These are phyloP conservation scores for Spergularia bocconei DNA, from an alignment of 148 eudicot species.

Conservation along the genomic window DNA sequence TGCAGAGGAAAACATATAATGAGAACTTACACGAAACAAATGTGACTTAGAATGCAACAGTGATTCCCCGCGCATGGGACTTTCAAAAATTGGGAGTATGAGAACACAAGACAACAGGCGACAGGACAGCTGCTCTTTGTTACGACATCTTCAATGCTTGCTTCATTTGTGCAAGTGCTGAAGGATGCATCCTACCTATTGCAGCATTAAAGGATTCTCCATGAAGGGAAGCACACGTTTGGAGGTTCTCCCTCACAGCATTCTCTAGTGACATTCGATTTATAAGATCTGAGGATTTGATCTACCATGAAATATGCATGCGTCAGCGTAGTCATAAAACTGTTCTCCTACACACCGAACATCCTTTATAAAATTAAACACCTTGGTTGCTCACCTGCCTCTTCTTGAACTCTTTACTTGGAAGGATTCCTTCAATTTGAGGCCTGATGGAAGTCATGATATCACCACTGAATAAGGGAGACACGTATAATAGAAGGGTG, in stretches of 20 bases:
- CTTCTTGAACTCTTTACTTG: conserved; percentile 83
- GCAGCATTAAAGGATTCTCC: conserved; percentile 86
- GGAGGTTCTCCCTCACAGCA: conserved; percentile 85
- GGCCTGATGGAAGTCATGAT: conserved; percentile 60
- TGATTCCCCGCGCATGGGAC: conserved; percentile 8
- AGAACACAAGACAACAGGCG: conserved; percentile 4
- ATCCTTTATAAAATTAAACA: background rate
- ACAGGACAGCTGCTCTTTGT: conserved; percentile 4
- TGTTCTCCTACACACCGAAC: background rate
- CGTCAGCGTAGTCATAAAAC: background rate
- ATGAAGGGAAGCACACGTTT: conserved; percentile 87
- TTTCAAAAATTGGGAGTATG: conserved; percentile 28
- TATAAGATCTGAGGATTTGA: conserved; percentile 81
- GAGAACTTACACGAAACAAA: conserved; percentile 22
- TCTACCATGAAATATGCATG: conserved; percentile 40
- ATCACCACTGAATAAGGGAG: conserved; percentile 45
- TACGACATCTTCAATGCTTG: conserved; percentile 83
- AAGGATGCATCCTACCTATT: conserved; percentile 82
- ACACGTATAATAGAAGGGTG: conserved; percentile 13
- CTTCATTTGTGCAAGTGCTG: conserved; percentile 79
- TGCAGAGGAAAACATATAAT: background rate
- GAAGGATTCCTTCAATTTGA: conserved; percentile 52
- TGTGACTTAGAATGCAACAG: conserved; percentile 15
- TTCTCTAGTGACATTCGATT: conserved; percentile 79
- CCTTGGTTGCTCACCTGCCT: conserved; percentile 60